Evolutionary conservation across 768 basidiomycete genomes (phyloP).

Genomic region (Cyathus striatus): DNA sequence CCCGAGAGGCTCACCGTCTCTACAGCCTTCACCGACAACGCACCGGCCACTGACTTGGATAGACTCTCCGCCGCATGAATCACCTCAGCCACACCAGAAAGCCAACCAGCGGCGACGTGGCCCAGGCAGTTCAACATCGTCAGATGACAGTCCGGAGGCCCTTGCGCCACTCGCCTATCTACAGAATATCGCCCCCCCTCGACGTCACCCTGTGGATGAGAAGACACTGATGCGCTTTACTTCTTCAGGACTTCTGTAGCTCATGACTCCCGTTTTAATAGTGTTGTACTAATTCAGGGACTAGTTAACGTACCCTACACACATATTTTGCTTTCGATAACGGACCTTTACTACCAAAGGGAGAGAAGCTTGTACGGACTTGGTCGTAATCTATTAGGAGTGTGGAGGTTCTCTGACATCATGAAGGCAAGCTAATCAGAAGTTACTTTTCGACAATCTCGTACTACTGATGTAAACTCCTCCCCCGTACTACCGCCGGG

Average conservation of each 20-base stretch:
- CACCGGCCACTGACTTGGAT: slow-evolving; percentile 11
- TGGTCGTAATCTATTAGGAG: too few species aligned
- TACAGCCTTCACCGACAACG: slow-evolving; percentile 12
- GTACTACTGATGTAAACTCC: background rate
- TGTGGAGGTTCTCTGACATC: background rate
- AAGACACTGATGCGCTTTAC: slow-evolving; percentile 36
- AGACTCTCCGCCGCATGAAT: slow-evolving; percentile 1
- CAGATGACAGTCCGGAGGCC: slow-evolving; percentile 23
- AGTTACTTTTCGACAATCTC: background rate
- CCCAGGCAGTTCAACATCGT: slow-evolving; percentile 22
- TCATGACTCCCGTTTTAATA: too few species aligned
- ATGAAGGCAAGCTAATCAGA: background rate
- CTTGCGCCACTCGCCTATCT: slow-evolving; percentile 71
- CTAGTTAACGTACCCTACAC: too few species aligned
- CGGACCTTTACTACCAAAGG: too few species aligned
- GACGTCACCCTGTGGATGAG: slow-evolving; percentile 64
- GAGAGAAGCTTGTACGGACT: too few species aligned
- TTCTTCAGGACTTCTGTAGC: slow-evolving; percentile 5
- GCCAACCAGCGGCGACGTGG: slow-evolving; percentile 10
- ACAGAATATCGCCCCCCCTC: slow-evolving; percentile 55
- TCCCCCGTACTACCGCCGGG: too few species aligned
- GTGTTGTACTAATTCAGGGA: too few species aligned
- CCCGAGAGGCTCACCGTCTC: slow-evolving; percentile 16
- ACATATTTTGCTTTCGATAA: too few species aligned
- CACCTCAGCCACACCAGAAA: slow-evolving; percentile 4